Percentiles rank a stretch among this genome's conserved stretches.
phyloP scores from a whole-genome alignment of 2,329 filamentous ascomycete species.

The Acrocalymma vagum region DNA sequence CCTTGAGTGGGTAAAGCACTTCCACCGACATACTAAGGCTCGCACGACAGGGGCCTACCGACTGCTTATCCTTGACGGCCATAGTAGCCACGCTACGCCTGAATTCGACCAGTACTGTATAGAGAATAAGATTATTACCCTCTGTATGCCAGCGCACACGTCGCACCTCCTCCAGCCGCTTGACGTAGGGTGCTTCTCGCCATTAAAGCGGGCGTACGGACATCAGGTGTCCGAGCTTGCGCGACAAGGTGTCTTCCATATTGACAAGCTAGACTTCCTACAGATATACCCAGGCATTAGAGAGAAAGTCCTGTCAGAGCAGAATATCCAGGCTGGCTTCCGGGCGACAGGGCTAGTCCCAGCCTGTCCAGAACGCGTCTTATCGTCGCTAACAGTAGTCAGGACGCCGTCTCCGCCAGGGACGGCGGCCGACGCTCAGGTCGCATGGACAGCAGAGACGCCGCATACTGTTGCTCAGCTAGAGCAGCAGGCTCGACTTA shows the following conservation, averaged over 20 bases:
- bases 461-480: constrained; percentile 24
- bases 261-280: constrained; percentile 13
- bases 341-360: constrained; percentile 21
- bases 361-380: constrained; percentile 18
- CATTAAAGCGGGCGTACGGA: constrained; percentile 19
- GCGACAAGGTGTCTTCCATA: constrained; percentile 8
- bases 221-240: constrained; percentile 10
- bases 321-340: constrained; percentile 22
- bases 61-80: constrained; percentile 15
- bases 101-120: constrained; percentile 18
- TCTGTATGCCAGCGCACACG: constrained; percentile 13
- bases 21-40: constrained; percentile 8
- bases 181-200: constrained; percentile 15
- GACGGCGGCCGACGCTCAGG: constrained; percentile 4
- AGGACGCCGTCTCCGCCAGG: constrained; percentile 23
- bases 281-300: constrained; percentile 7
- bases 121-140: constrained; percentile 18
- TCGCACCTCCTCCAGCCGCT: constrained; percentile 14
- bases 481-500: constrained; percentile 24
- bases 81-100: constrained; percentile 12
- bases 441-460: constrained; percentile 22
- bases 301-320: constrained; percentile 9
- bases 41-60: constrained; percentile 7
- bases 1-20: constrained; percentile 14
- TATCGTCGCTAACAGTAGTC: constrained; percentile 19